Percentiles rank a stretch among this genome's conserved stretches.
phyloP scores from a whole-genome alignment of 2,329 filamentous ascomycete genomes.

The Fusarium sp. region DNA sequence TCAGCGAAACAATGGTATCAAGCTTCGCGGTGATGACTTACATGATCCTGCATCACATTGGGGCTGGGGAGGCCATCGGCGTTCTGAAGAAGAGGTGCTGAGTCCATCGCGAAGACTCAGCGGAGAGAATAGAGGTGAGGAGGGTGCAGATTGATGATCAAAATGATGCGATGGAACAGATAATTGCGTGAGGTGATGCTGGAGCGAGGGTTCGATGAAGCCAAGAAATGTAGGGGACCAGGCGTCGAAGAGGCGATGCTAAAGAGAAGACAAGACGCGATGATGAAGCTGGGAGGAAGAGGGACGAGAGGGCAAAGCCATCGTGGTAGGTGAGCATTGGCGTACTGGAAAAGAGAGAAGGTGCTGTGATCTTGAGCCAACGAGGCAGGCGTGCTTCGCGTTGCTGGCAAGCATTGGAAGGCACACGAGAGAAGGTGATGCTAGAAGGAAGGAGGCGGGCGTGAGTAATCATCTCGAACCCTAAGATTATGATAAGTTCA shows the following conservation, averaged over 20 bases:
- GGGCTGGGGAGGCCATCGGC: slow-evolving; percentile 49
- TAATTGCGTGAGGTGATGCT: slow-evolving; percentile 15
- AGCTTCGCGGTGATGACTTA: slow-evolving; percentile 27
- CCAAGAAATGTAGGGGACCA: slow-evolving; percentile 23
- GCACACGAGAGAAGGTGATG: not conserved
- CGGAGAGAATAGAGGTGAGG: not conserved
- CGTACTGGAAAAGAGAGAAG: not conserved
- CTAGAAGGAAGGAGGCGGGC: not conserved
- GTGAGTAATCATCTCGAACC: too few relatives aligned
- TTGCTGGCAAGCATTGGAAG: not conserved
- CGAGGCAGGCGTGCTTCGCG: not conserved
- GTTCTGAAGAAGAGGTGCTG: slow-evolving; percentile 52
- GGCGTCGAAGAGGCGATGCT: slow-evolving; percentile 17
- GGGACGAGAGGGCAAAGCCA: not conserved
- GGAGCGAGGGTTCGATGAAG: slow-evolving; percentile 4
- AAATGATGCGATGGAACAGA: not conserved
- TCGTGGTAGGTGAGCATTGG: not conserved
- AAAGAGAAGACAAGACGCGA: slow-evolving; percentile 10
- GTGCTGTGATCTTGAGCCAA: not conserved
- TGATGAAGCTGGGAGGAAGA: slow-evolving; percentile 20
- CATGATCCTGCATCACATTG: slow-evolving; percentile 54
- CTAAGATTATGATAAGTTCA: not conserved
- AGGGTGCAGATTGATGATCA: not conserved
- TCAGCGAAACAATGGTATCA: slow-evolving; percentile 16
- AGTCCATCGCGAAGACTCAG: slow-evolving; percentile 48